Base-by-base conservation (phyloP, 129 eudicot species). In the Flaveria linearis region DNA sequence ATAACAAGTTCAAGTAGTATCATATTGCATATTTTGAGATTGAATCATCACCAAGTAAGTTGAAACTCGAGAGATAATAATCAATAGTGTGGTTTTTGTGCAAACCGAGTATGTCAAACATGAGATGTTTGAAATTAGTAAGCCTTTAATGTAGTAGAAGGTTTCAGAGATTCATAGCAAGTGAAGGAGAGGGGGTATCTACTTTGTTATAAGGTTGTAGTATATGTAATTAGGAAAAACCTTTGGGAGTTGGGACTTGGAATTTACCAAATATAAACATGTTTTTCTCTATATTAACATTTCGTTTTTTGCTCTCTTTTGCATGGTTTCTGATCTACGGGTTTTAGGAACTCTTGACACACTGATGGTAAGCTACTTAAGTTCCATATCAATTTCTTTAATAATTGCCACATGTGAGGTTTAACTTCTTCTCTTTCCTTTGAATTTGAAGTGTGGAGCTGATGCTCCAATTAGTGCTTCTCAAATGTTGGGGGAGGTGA, bases 401-500 rank as follows among this genome's bases (percentile, higher is more conserved):
- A 28, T 62, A 51, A 26, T 45, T 82, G 15, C 55, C 72, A 53
- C 42, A 45, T 45, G 0, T 45, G n/a, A 64, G 20, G 72, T 57
- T 81, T 85, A 63, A 90, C 78, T 74, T 72, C 43, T 41, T 67
- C 15, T 76, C 42, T 75, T 39, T 79, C 61, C 51, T 78, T 62
- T 78, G 55, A 67, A 78, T 81, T 71, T 86, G 20, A 82, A 94
- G 98, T 94, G 98, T 81, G 98, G 98, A 75, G 80, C 90, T 73
- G 80, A 89, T 84, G 96, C 97, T 83, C 93, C 96, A 70, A 68
- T 87, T 22, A 84, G 93, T 73, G 89, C 93, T 79, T 83, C 97
- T 84, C 98, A 89, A 78, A 94, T 94, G 98, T 83, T 94, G 81
- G 96, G 96, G 78, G 98, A 94, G 89, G 92, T 94, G 82, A 87